A percentile compares a stretch with the other conserved stretches of the same genome.
Conservation (phyloP, 2,329 filamentous ascomycete genomes). For the Claviceps lovelessii region DNA sequence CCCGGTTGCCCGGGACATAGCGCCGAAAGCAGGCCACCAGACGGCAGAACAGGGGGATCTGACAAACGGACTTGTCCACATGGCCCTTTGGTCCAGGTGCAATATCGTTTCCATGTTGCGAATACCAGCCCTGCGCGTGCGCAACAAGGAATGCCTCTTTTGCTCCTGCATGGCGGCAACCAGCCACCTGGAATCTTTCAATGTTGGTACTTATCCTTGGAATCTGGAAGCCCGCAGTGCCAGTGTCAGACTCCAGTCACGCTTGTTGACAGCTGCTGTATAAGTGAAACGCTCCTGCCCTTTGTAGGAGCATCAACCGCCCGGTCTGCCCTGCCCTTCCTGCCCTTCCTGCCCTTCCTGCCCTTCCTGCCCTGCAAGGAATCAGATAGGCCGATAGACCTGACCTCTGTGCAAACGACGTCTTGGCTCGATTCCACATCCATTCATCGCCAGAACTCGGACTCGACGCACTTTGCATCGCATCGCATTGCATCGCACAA, state of each 20-base stretch:
- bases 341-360: not conserved
- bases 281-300: constrained; percentile 2
- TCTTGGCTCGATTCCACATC: not conserved
- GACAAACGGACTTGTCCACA: not conserved
- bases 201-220: too few species aligned
- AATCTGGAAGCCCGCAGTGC: not conserved
- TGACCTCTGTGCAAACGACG: not conserved
- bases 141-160: not conserved
- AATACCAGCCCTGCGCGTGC: not conserved
- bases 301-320: not conserved
- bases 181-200: too few species aligned
- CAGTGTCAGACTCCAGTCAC: not conserved
- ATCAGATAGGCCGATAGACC: not conserved
- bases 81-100: too few species aligned
- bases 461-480: not conserved
- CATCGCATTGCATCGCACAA: not conserved
- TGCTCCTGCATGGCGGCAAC: too few species aligned
- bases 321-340: not conserved
- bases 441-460: not conserved
- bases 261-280: not conserved
- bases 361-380: not conserved
- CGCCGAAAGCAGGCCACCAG: not conserved
- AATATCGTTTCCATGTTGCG: not conserved
- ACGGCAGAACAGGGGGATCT: not conserved
- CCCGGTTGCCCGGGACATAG: not conserved